Evolutionary conservation across 2,329 filamentous ascomycete genomes (phyloP), one percentile per base, ranked within the genome.

Genomic region (Botrytis porri): DNA sequence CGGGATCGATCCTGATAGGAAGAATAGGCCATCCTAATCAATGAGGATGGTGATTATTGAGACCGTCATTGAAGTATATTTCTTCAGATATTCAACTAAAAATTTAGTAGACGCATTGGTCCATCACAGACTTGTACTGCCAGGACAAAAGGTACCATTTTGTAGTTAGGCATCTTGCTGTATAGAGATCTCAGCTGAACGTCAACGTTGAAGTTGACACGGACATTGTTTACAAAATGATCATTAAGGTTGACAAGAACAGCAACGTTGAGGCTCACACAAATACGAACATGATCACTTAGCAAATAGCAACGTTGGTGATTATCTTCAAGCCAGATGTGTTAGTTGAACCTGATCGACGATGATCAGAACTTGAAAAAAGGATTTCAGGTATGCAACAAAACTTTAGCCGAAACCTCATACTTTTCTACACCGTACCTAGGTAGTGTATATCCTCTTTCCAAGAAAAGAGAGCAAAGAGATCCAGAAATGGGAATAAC

Each of bases 61-160:
- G 48, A 51, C 1, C 1, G 1, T 6, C 7, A 14, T n/a, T 6
- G 14, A 3, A n/a, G 6, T 18, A 8, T 1, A 8, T 16, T 54
- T 16, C 14, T 54, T 18, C 2, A 54, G 51, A 54, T n/a, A 54
- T 29, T 5, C n/a, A 29, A 54, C 51, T n/a, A 8, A 54, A 54
- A n/a, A 1, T 7, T 16, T 29, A 18, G n/a, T 29, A 6, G 6
- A 54, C 16, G n/a, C 2, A 5, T 29, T 29, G 14, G 3, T 29
- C 25, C 5, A 18, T 54, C n/a, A 29, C 12, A 54, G 25, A 3
- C 12, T 54, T 54, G 14, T 7, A 3, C 25, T 29, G 20, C 39
- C 14, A 14, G 10, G 5, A 54, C 3, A 14, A 1, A 6, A 54
- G 4, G 48, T 25, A 41, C 20, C 9, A 22, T 25, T 48, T 48